Percentiles rank a stretch among this genome's conserved stretches.
These are phyloP conservation scores for Botrytis paeoniae DNA, from an alignment of 2,329 filamentous ascomycete genomes.

Conservation along the genomic window DNA sequence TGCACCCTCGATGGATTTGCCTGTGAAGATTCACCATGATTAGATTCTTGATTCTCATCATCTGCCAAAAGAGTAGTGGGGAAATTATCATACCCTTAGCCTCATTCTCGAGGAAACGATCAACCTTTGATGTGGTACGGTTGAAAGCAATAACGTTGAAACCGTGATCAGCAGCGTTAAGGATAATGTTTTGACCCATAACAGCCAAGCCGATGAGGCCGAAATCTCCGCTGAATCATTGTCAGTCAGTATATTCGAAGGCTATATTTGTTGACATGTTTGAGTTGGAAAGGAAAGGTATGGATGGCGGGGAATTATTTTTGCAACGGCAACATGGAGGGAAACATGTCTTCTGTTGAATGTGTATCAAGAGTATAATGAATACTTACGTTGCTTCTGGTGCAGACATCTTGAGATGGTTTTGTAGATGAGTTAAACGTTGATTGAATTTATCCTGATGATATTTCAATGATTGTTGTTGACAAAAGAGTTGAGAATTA, in stretches of 20 bases:
- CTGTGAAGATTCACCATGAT: constrained; percentile 39
- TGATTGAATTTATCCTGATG: constrained; percentile 18
- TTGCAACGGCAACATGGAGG: neutral
- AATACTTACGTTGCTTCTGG: constrained; percentile 60
- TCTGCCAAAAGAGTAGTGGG: neutral
- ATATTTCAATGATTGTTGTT: constrained; percentile 15
- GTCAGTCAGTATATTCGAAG: constrained; percentile 26
- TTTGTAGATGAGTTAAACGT: constrained; percentile 18
- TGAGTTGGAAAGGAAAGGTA: neutral
- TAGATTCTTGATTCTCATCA: constrained; percentile 16
- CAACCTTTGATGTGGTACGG: constrained; percentile 97
- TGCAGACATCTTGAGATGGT: constrained; percentile 33
- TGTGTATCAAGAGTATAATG: constrained; percentile 32
- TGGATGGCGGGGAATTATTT: constrained; percentile 16
- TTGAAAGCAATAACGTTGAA: constrained; percentile 99
- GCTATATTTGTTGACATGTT: neutral
- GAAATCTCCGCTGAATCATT: constrained; percentile 60
- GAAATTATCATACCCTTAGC: constrained; percentile 61
- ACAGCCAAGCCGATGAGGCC: constrained; percentile 91
- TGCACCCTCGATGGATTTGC: constrained; percentile 93
- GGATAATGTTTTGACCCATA: constrained; percentile 85
- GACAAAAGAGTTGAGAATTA: neutral
- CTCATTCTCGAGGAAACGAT: constrained; percentile 87
- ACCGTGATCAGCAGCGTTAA: constrained; percentile 86
- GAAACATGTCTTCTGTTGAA: neutral